Evolutionary conservation across 148 eudicot genomes (phyloP), one percentile per base, ranked within the genome.

Genomic region (Dysphania ambrosioides): DNA sequence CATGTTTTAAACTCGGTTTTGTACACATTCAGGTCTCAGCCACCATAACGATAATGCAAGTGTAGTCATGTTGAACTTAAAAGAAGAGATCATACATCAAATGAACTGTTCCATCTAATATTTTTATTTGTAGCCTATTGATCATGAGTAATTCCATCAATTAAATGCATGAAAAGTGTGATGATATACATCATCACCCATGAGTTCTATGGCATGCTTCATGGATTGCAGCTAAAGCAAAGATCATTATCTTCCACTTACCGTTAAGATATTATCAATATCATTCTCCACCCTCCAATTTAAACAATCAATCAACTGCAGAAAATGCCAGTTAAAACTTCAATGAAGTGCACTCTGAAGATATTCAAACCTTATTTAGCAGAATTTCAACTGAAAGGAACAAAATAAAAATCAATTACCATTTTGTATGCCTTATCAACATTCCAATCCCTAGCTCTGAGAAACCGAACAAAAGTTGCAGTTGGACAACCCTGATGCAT

Each of bases 231-330:
- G 24, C 65, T 55, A 56, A 34, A 40, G 41, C 27, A 34, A 42
- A 32, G 72, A 72, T 29, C 19, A 38, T 66, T 21, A 30, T 3
- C 35, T 9, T 42, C 19, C 78, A 85, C 97, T 85, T 70, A 95
- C 99, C 70, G 87, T 65, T 78, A 95, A 76, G 72, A 95, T 92
- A 44, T 81, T 68, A 81, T 92, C 98, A 62, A 94, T 94, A 77
- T 94, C 96, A 80, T 87, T 94, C 82, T 92, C 87, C 79, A 94
- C 89, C 88, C 97, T 88, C 98, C 98, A 94, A 67, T 87, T 87
- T 77, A 94, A 84, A 74, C 89, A 83, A 63, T 94, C 97, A 60
- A 84, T 75, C 73, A 94, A 86, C 99, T 95, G 97, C 74, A 74
- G 63, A 71, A 71, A 40, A 11, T 44, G 55, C 86, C 75, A 86